Base-by-base conservation (phyloP, 331 rosid genomes). In the Arachis monticola region DNA sequence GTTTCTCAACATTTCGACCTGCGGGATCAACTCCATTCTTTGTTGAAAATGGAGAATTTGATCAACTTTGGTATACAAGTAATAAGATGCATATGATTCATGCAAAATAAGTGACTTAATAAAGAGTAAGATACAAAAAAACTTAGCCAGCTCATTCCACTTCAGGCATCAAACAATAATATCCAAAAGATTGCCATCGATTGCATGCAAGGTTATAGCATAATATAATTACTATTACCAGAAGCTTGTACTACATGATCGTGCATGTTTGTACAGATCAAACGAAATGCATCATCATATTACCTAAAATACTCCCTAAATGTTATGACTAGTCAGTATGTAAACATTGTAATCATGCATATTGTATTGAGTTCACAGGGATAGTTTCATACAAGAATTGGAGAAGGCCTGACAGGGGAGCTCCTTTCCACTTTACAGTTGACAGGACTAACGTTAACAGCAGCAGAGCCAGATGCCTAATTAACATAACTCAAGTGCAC, bases 371-470 rank as follows among this genome's bases (percentile, higher is more conserved):
- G 72, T 65, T 64, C 12, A 50, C 48, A 65, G 64, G 83, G 70
- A 50, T 44, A 62, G 73, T 74, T 55, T 74, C 92, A 38, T 89
- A 90, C 97, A 35, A 87, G 80, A 83, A 90, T 84, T 35, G 93
- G 86, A 76, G 92, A 76, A 12, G 97, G 88, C 83, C 88, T 86
- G 76, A 74, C 92, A 70, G 93, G 96, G 62, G 98, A 93, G 82
- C 88, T 85, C 76, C 92, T 89, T 73, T 86, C 93, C 76, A 88
- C 85, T 87, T 91, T 93, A 77, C 93, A 84, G 84, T 87, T 91
- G 85, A 87, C 83, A 1, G 90, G 89, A 84, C 82, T 86, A 58
- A 67, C 90, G 76, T 75, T 60, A 66, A 83, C 78, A 72, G 86
- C 86, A 64, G 92, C 68, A 48, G 91, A 53, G 73, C 90, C 92